Evolutionary conservation across 225 moss, liverwort and hornwort genomes (phyloP).

Genomic region (Rhytidiadelphus loreus): DNA sequence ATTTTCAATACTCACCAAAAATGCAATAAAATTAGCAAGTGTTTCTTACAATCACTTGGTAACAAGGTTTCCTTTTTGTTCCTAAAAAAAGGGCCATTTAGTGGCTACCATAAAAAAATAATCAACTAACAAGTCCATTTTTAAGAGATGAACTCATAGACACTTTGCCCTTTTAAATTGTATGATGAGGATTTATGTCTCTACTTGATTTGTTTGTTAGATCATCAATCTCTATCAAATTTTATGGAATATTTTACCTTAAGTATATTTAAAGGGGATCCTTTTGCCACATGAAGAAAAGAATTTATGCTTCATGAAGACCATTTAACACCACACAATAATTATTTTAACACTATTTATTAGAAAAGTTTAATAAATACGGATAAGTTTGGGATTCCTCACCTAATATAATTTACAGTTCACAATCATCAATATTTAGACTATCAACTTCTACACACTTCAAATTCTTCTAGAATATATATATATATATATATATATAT

Average conservation of each 20-base stretch:
- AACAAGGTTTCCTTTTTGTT: background rate
- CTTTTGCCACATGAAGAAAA: background rate
- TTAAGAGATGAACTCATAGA: background rate
- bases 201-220: background rate
- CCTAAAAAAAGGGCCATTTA: fast-evolving
- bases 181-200: background rate
- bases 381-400: background rate
- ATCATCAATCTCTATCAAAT: background rate
- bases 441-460: background rate
- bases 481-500: too few species aligned
- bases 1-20: background rate
- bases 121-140: fast-evolving
- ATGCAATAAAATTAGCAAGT: background rate
- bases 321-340: background rate
- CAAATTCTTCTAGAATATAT: too few species aligned
- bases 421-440: background rate
- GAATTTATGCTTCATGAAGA: background rate
- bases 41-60: background rate
- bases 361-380: background rate
- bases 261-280: background rate
- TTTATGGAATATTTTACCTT: background rate
- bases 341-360: background rate
- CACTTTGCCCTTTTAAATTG: background rate
- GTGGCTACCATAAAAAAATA: background rate
- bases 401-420: background rate